Evolutionary conservation across 2,329 filamentous ascomycete genomes (phyloP), one percentile per base, ranked within the genome.

Genomic region (Mollisia scopiformis): DNA sequence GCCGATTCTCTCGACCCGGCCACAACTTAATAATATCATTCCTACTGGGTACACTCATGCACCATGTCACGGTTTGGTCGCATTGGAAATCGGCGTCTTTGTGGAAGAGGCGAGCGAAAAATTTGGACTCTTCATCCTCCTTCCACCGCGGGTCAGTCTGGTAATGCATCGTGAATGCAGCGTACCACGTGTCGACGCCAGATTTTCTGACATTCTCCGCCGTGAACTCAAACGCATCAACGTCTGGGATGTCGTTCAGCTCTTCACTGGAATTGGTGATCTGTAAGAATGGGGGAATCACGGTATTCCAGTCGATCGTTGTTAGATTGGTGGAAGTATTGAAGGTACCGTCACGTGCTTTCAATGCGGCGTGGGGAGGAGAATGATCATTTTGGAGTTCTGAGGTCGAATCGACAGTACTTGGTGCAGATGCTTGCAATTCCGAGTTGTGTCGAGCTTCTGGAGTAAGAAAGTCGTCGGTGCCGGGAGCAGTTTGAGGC

Each of bases 61-160:
- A 64, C 16, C 23, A 10, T 28, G 50, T 52, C 47, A 56, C 55
- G 16, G 55, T 39, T 41, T 59, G 23, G 7, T 53, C 54, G 51
- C 62, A 64, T 8, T 57, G 37, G 13, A 58, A 62, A 35, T 64
- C 62, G 11, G 31, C 31, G 13, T 35, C 57, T 21, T 55, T 31
- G 6, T 35, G 33, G 19, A 57, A 62, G 8, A 62, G 49, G 8
- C 31, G 33, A 2, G 55, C 54, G 27, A 63, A 63, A 3, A 62
- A 23, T n/a, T 53, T 52, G 56, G 55, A 57, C 52, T 66, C 61
- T 21, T 35, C 57, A 21, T 50, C 13, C 21, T 25, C 21, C 3
- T 50, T 23, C 58, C 55, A 63, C 5, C 23, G 23, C 2, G 50
- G 19, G 33, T 58, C 46, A 19, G 50, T 49, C 6, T 58, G 58